Base-by-base conservation (phyloP, 441 rosid genomes). In the Bruguiera hainesii region DNA sequence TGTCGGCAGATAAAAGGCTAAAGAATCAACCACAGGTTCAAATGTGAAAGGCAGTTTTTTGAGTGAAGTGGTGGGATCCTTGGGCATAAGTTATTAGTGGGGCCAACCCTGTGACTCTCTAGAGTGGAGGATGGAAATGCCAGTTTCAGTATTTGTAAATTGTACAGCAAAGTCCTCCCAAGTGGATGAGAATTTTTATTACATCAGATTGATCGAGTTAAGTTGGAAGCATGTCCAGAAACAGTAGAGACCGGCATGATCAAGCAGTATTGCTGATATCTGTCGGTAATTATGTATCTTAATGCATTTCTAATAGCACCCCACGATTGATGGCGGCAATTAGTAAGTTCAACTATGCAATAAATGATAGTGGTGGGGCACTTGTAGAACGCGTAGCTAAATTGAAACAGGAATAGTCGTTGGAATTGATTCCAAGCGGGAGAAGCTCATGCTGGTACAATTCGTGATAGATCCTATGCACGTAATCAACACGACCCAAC, bases 1-100 rank as follows among this genome's bases (percentile, higher is more conserved):
- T 85, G 92, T 87, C 89, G 89, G 93, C 93, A 87, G 85, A 78
- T 72, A 78, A 87, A 42, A 42, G 76, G 81, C 74, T 70, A 74
- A 70, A 60, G 64, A 66, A 49, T 56, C 64, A 66, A 68, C 37
- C 72, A 73, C 68, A 71, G 50, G 29, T 20, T 53, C 28, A 53
- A 53, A 53, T 53, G 23, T 25, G 9, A 21, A 53, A 23, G 25
- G 58, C 29, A 3, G 25, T n/a, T 7, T 51, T 51, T 50, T 50
- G 53, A 51, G 56, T 51, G 56, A 0, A 51, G 6, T 1, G n/a
- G 56, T n/a, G 56, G 7, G 23, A 23, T 6, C 25, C 10, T 23
- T 7, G 37, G 37, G 9, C 16, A 13, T 16, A 9, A 10, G 10
- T 6, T 13, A 3, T 53, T 21, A 26, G 11, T 53, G 29, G 46